These are phyloP conservation scores for Chalaropsis thielavioides DNA, from an alignment of 2,329 filamentous ascomycete genomes.

Conservation along the genomic window DNA sequence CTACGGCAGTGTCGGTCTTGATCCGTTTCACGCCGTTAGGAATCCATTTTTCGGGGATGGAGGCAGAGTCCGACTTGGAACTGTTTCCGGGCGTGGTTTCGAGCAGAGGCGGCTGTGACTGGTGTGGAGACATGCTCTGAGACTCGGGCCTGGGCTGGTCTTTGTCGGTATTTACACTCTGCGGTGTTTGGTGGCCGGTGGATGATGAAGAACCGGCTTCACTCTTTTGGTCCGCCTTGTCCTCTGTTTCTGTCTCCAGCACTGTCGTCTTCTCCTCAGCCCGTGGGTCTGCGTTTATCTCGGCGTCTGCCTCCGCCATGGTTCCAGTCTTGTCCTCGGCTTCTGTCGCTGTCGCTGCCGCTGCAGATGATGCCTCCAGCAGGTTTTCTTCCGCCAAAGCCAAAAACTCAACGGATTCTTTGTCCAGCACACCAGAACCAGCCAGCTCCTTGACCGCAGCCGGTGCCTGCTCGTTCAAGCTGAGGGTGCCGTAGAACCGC, in stretches of 20 bases:
- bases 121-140: background rate
- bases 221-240: background rate
- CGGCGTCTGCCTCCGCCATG: constrained; percentile 30
- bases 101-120: background rate
- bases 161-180: background rate
- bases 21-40: constrained; percentile 46
- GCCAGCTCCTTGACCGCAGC: background rate
- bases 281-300: constrained; percentile 2
- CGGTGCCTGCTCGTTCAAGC: constrained; percentile 38
- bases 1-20: constrained; percentile 63
- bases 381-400: constrained; percentile 17
- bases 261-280: background rate
- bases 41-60: constrained; percentile 27
- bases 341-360: background rate
- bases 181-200: background rate
- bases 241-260: background rate
- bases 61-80: background rate
- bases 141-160: background rate
- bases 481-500: constrained; percentile 65
- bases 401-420: constrained; percentile 24
- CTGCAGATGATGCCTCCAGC: background rate
- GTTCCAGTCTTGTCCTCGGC: background rate
- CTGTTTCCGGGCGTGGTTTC: background rate
- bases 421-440: constrained; percentile 17
- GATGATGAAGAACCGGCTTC: background rate